These are phyloP conservation scores for Bothriochloa decipiens DNA, from an alignment of 176 grass and related monocot genomes.

Conservation along the genomic window DNA sequence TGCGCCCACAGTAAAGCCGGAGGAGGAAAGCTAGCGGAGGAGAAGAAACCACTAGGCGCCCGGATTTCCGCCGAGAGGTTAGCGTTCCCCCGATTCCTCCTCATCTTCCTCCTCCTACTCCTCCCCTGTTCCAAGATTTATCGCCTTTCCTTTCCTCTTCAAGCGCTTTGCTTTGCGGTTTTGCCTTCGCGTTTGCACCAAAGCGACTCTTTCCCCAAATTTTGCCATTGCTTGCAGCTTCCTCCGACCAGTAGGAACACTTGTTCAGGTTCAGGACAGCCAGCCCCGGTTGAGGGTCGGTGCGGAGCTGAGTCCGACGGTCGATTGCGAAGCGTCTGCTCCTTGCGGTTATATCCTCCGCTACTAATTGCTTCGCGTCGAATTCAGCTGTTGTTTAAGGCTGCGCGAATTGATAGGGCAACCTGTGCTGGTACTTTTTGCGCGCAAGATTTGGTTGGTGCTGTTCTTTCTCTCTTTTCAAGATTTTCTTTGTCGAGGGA, in stretches of 20 bases:
- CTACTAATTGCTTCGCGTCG: slow-evolving; percentile 7
- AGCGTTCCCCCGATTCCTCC: slow-evolving; percentile 24
- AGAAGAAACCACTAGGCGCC: neutral
- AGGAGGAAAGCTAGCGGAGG: neutral
- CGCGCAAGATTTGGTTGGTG: slow-evolving; percentile 42
- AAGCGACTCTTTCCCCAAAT: neutral
- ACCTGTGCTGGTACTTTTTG: neutral
- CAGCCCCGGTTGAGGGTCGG: no score
- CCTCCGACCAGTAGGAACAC: neutral
- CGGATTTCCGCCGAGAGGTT: slow-evolving; percentile 38
- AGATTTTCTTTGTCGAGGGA: neutral
- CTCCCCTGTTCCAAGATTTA: neutral
- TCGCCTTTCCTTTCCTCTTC: neutral
- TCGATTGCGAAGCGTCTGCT: slow-evolving; percentile 5
- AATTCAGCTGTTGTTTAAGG: slow-evolving; percentile 38
- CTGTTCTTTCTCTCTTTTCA: neutral
- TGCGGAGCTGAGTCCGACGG: no score
- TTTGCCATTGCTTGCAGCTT: slow-evolving; percentile 1
- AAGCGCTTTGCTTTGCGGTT: neutral
- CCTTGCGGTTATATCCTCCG: neutral
- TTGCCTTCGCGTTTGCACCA: neutral
- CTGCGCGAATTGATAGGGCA: slow-evolving; percentile 26
- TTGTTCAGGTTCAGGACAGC: neutral
- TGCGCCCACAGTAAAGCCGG: neutral
- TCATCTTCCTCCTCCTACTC: no score